These are phyloP conservation scores for Lodderomyces jiufengensis DNA, from an alignment of 1,139 yeast species.

Conservation along the genomic window DNA sequence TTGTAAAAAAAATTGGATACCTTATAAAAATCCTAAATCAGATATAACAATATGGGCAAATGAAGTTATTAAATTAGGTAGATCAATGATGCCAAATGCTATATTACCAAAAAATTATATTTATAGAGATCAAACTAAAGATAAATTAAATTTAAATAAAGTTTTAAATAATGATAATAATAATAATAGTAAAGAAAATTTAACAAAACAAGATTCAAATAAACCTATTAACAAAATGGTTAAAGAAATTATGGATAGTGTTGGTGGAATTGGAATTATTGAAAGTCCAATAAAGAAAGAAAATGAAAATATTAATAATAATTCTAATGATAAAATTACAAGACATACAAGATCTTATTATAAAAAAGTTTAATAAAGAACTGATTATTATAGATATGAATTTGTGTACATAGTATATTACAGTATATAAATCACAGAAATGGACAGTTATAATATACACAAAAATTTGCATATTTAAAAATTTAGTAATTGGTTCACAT, in stretches of 20 bases:
- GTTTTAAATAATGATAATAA: too few relatives aligned
- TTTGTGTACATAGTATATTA: not conserved
- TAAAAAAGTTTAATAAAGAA: slow-evolving; percentile 22
- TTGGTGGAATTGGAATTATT: slow-evolving; percentile 9
- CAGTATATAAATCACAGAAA: too few relatives aligned
- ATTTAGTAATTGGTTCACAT: too few relatives aligned
- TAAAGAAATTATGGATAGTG: slow-evolving; percentile 24
- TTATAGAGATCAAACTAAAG: slow-evolving; percentile 26
- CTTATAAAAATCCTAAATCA: slow-evolving; percentile 46
- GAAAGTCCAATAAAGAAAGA: slow-evolving; percentile 26
- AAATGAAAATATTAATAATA: slow-evolving; percentile 22
- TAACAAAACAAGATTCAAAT: not conserved
- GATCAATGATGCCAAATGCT: slow-evolving; percentile 65
- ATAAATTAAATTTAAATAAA: too few relatives aligned
- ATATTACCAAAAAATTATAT: slow-evolving; percentile 39
- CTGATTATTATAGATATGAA: slow-evolving; percentile 1
- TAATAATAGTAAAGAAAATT: too few relatives aligned
- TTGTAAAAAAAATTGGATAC: slow-evolving; percentile 65
- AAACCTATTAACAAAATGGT: slow-evolving; percentile 28
- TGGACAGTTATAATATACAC: too few relatives aligned
- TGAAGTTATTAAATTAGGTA: slow-evolving; percentile 63
- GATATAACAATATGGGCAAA: slow-evolving; percentile 61
- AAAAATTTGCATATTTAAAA: too few relatives aligned
- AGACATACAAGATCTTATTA: slow-evolving; percentile 43
- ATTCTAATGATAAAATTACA: slow-evolving; percentile 29